Evolutionary conservation across 257 asterid genomes (phyloP), one percentile per base, ranked within the genome.

Genomic region (Solanum microdontum): DNA sequence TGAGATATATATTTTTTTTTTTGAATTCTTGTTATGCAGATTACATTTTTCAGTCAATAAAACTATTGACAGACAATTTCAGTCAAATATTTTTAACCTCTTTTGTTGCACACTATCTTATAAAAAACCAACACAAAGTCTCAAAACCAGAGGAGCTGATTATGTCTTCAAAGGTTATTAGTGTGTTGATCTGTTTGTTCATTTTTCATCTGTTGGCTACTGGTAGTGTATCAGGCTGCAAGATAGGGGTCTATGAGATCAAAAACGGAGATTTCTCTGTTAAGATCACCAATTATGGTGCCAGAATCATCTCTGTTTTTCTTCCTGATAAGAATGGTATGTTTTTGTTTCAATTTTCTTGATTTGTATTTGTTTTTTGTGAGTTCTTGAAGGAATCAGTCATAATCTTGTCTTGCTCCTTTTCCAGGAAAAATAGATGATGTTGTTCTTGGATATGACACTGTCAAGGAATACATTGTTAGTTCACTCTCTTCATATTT

Each of bases 361-460:
- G 36, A 43, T 26, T 1, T 80, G 66, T 43, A 15, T 3, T 79
- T 5, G 70, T 62, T 86, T 87, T 79, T 69, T 21, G 45, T 0
- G 11, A 17, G 8, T 69, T 7, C n/a, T 15, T 9, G 40, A 28
- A 48, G 19, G 45, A 10, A 80, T 80, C 11, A 45, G 68, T 40
- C 43, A 69, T 68, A 26, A 58, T 51, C 3, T 23, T 55, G 45
- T 26, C 12, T 45, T 85, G 40, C 5, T 15, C 12, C 36, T 37
- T 36, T 40, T 85, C 64, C 48, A 88, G 89, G 89, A 48, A 73
- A 48, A 13, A 17, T 83, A 11, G 28, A 21, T 24, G 90, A 88
- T 84, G 77, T 84, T 58, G 85, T 88, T 70, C 87, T 84, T 72
- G 87, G 90, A 64, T 88, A 84, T 60, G 88, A 88, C 36, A 48